Evolutionary conservation across 2,329 filamentous ascomycete species (phyloP), one percentile per base, ranked within the genome.

Genomic region (Neurospora crassa): DNA sequence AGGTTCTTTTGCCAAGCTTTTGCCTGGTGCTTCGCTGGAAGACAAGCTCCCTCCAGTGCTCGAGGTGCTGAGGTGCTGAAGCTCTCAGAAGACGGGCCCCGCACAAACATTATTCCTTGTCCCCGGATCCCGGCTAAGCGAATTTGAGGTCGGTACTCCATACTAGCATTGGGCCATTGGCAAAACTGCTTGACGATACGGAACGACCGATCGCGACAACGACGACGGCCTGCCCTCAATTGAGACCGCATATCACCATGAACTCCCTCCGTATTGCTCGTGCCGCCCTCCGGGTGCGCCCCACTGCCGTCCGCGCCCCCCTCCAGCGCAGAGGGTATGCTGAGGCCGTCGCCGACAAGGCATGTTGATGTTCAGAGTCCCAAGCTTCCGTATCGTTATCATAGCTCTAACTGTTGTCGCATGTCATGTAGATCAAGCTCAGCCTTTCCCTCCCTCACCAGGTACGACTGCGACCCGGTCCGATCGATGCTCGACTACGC

Each of bases 371-470:
- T 41, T 53, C 47, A 63, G 34, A 6, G 53, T 37, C 29, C 53
- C 53, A 63, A 63, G 53, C 53, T 63, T 29, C 53, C 53, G 53
- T 63, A 63, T 63, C 53, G 53, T 37, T 63, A 63, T 63, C 53
- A 63, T 63, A 63, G 53, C 53, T 63, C 53, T 63, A 63, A 63
- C 53, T 67, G 71, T 34, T n/a, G 45, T 67, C 16, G n/a, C 40
- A 68, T 68, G 68, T 73, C 40, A 14, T 72, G 74, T 78, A 91
- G 89, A 97, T 99, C 89, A 96, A 97, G 91, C 91, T 99, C 86
- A 97, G 93, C 88, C 88, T 99, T 86, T 90, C 92, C 82, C 92
- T 99, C 79, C 96, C 96, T 86, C 95, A 98, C 86, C 92, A 97
- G 94, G 96, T 98, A 93, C 84, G 92, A 59, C 68, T n/a, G 68